Percentiles rank a stretch among this genome's conserved stretches.
These are phyloP conservation scores for Apiospora kogelbergensis DNA, from an alignment of 2,329 filamentous ascomycete genomes.

Conservation along the genomic window DNA sequence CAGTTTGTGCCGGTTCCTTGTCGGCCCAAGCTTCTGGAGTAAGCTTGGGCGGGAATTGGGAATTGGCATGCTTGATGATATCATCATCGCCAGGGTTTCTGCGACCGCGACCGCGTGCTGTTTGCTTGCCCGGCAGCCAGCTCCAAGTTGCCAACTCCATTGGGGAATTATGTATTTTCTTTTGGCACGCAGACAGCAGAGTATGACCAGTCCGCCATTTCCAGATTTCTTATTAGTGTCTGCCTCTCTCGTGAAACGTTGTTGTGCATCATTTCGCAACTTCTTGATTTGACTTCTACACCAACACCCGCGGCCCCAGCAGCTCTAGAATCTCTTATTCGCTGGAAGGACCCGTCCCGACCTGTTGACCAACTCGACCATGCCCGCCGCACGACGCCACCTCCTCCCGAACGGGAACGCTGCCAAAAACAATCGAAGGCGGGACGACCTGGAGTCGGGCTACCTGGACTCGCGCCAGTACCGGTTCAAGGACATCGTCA, in stretches of 20 bases:
- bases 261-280: neutral
- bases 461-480: constrained; percentile 10
- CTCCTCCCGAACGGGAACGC: neutral
- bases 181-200: neutral
- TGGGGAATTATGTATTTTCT: neutral
- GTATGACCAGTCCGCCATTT: neutral
- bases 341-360: neutral
- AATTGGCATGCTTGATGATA: neutral
- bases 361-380: neutral
- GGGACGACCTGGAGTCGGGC: constrained; percentile 1
- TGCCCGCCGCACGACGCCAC: constrained; percentile 1
- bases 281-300: neutral
- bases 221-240: neutral
- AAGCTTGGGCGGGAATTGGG: neutral
- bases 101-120: neutral
- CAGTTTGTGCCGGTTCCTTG: neutral
- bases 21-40: neutral
- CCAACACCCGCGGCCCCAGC: neutral
- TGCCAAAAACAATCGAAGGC: neutral
- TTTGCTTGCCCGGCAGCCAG: neutral
- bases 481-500: constrained; percentile 47
- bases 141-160: neutral
- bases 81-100: neutral
- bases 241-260: neutral
- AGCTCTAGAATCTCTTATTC: neutral